phyloP scores from a whole-genome alignment of 441 rosid genomes.

The Arabidopsis hybrid region DNA sequence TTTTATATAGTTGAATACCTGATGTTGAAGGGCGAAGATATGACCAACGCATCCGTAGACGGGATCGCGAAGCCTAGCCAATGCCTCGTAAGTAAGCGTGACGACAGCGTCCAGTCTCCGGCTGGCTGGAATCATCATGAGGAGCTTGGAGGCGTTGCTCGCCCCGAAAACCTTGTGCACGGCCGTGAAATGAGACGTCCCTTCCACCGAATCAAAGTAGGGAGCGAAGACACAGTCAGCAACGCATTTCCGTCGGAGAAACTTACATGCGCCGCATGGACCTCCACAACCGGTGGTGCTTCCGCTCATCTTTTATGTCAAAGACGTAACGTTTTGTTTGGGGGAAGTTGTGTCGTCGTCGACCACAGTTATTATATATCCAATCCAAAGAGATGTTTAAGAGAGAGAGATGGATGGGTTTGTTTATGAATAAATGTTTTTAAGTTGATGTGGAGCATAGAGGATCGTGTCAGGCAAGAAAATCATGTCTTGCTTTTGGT shows the following conservation, averaged over 20 bases:
- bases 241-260: constrained; percentile 73
- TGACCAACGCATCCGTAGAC: constrained; percentile 78
- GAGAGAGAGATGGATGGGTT: not conserved
- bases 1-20: constrained; percentile 42
- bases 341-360: constrained; percentile 27
- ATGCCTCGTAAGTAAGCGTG: constrained; percentile 75
- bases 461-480: constrained; percentile 45
- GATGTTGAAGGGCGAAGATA: constrained; percentile 75
- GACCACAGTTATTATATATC: constrained; percentile 6
- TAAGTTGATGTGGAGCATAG: constrained; percentile 30
- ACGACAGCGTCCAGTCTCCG: constrained; percentile 69
- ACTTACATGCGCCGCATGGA: constrained; percentile 88
- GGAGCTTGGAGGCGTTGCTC: constrained; percentile 78
- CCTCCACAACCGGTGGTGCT: constrained; percentile 47
- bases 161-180: constrained; percentile 87
- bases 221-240: constrained; percentile 82
- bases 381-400: constrained; percentile 2
- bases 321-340: not conserved
- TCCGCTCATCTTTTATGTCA: constrained; percentile 44
- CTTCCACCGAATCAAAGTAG: constrained; percentile 78
- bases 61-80: constrained; percentile 76
- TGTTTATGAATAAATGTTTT: not conserved
- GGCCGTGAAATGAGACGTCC: constrained; percentile 73
- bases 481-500: constrained; percentile 45
- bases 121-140: constrained; percentile 58